These are phyloP conservation scores for Cordyceps militaris DNA, from an alignment of 2,329 filamentous ascomycete genomes.

Conservation along the genomic window DNA sequence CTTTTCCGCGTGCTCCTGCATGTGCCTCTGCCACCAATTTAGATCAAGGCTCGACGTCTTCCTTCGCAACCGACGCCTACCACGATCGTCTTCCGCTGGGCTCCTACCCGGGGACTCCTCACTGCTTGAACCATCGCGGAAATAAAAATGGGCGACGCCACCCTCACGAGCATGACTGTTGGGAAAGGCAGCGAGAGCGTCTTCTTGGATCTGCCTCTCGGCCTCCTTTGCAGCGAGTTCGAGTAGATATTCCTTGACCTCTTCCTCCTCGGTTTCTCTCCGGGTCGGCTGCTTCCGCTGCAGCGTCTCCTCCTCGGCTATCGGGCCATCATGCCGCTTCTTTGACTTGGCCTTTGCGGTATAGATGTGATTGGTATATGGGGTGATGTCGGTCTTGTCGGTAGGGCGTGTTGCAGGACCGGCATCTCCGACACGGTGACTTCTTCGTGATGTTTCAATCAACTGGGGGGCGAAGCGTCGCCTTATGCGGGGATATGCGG, in stretches of 20 bases:
- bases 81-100: constrained; percentile 24
- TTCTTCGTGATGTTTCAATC: constrained; percentile 70
- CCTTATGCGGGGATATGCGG: constrained; percentile 4
- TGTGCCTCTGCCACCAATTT: constrained; percentile 70
- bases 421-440: constrained; percentile 58
- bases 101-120: constrained; percentile 38
- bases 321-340: constrained; percentile 28
- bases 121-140: constrained; percentile 56
- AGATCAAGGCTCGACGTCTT: constrained; percentile 57
- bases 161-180: constrained; percentile 63
- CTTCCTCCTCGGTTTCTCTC: constrained; percentile 67
- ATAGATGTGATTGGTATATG: constrained; percentile 56
- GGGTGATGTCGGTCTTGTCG: constrained; percentile 66
- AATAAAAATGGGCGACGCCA: constrained; percentile 64
- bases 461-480: constrained; percentile 68
- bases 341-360: constrained; percentile 34
- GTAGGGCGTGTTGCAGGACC: constrained; percentile 55
- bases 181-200: constrained; percentile 68
- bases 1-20: constrained; percentile 70
- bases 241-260: constrained; percentile 69
- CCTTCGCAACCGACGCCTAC: constrained; percentile 35
- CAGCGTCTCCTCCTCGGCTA: constrained; percentile 14
- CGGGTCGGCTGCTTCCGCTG: constrained; percentile 36
- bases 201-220: constrained; percentile 71
- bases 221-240: constrained; percentile 73